These are phyloP conservation scores for Trichoderma afroharzianum DNA, from an alignment of 2,329 filamentous ascomycete species.

Conservation along the genomic window DNA sequence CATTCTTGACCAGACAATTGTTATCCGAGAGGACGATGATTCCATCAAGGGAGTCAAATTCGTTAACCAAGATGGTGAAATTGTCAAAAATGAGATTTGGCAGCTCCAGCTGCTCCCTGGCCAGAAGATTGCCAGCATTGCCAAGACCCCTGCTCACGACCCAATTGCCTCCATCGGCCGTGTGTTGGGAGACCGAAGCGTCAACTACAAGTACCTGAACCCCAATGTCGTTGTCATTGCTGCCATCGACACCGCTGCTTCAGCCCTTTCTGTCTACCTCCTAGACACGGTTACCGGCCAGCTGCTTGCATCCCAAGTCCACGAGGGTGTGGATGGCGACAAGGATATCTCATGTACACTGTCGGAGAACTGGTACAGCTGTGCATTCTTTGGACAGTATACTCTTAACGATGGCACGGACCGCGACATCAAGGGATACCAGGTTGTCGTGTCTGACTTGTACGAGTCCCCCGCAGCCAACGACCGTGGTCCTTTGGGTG, in stretches of 20 bases:
- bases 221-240: conserved; percentile 78
- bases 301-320: conserved; percentile 66
- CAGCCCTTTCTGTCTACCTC: conserved; percentile 68
- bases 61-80: conserved; percentile 38
- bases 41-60: conserved; percentile 56
- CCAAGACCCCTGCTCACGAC: conserved; percentile 69
- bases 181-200: conserved; percentile 85
- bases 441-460: conserved; percentile 80
- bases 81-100: conserved; percentile 59
- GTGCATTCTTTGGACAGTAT: conserved; percentile 69
- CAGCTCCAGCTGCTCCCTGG: conserved; percentile 63
- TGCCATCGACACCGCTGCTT: conserved; percentile 55
- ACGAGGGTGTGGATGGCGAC: conserved; percentile 68
- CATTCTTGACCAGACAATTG: conserved; percentile 51
- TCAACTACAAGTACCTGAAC: conserved; percentile 96
- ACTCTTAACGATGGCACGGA: conserved; percentile 50
- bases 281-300: conserved; percentile 84
- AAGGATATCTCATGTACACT: conserved; percentile 74
- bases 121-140: conserved; percentile 66
- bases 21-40: conserved; percentile 48
- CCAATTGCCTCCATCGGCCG: conserved; percentile 92
- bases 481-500: conserved; percentile 74
- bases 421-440: conserved; percentile 73
- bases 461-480: conserved; percentile 83
- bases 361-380: conserved; percentile 94